Conservation (phyloP, 441 rosid genomes). For the Brassica hybrid region DNA sequence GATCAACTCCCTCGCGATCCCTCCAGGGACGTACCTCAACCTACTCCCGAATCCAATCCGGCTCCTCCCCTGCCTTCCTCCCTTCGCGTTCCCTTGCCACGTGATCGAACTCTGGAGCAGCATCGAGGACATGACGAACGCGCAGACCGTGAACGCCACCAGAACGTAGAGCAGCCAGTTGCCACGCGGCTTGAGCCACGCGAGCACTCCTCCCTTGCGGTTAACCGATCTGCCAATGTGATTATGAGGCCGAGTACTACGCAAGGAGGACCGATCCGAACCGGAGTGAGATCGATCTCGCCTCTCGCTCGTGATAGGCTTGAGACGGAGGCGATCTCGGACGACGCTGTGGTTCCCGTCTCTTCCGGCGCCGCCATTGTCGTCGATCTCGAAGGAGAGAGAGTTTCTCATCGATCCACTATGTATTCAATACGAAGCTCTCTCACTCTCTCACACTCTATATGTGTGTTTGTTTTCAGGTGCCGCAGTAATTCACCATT, state of each 20-base stretch:
- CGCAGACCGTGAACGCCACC: constrained; percentile 68
- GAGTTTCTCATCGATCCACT: constrained; percentile 40
- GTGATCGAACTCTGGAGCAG: constrained; percentile 83
- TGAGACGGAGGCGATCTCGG: constrained; percentile 73
- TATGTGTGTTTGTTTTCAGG: background rate
- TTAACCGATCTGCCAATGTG: constrained; percentile 46
- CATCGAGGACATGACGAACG: constrained; percentile 77
- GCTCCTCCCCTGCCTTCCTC: constrained; percentile 44
- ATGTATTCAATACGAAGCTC: constrained; percentile 13
- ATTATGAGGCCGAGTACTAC: constrained; percentile 37
- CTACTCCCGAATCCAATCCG: constrained; percentile 66
- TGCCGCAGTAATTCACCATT: constrained; percentile 3
- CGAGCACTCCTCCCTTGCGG: constrained; percentile 60
- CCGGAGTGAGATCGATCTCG: constrained; percentile 50
- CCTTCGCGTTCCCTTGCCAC: constrained; percentile 60
- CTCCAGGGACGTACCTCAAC: constrained; percentile 63
- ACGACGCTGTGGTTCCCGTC: constrained; percentile 42
- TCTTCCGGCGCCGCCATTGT: constrained; percentile 47
- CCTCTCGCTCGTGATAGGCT: constrained; percentile 53
- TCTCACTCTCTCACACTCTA: constrained; percentile 9
- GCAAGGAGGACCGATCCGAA: constrained; percentile 55
- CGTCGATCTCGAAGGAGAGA: constrained; percentile 57
- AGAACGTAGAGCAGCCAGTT: constrained; percentile 65
- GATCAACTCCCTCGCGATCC: constrained; percentile 43
- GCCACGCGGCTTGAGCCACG: constrained; percentile 66